Evolutionary conservation across 192 early-diverging fungal genomes (phyloP), one percentile per base, ranked within the genome.

Genomic region (Lunasporangiospora selenospora): DNA sequence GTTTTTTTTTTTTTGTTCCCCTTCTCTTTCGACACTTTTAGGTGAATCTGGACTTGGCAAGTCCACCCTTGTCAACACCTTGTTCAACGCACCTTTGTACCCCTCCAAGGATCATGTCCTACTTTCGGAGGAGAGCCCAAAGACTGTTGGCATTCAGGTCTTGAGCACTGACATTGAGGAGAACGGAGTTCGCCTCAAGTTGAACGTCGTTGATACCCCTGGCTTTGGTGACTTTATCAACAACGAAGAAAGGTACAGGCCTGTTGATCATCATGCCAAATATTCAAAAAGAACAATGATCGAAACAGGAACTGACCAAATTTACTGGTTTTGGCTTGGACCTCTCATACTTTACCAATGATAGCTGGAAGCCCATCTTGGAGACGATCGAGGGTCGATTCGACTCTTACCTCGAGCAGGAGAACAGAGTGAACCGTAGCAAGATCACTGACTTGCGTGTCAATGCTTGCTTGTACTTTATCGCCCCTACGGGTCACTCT

Each of bases 171-270:
- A 97, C 18, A 94, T 99, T 60, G 93, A 99, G 77, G 97, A 99
- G 75, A 97, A 93, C 69, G 95, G 93, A 23, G 95, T 99, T 55
- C 89, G 89, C 65, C 86, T 99, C 42, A 88, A 91, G 75, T 84
- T 99, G 13, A 97, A 90, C 34, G 92, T 99, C 23, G 95, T 96
- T 18, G 97, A 99, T 67, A 98, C 97, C 24, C 97, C 96, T 39
- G 97, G 96, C 13, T 99, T 95, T 75, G 95, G 97, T 61, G 97
- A 99, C 76, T 94, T 94, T 78, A 93, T 99, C 67, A 99, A 98
- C 84, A 99, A 99, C 78, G 95, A 98, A 55, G 89, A 94, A 42
- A 92, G 93, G 89, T 92, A 80, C 31, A 34, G n/a, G 12, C 36
- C 55, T 19, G 4, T 58, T 69, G 6, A 64, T n/a, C 29, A 23